A percentile compares a stretch with the other conserved stretches of the same genome.
Conservation (phyloP, 164 flowering plant species). For the Taxillus chinensis region DNA sequence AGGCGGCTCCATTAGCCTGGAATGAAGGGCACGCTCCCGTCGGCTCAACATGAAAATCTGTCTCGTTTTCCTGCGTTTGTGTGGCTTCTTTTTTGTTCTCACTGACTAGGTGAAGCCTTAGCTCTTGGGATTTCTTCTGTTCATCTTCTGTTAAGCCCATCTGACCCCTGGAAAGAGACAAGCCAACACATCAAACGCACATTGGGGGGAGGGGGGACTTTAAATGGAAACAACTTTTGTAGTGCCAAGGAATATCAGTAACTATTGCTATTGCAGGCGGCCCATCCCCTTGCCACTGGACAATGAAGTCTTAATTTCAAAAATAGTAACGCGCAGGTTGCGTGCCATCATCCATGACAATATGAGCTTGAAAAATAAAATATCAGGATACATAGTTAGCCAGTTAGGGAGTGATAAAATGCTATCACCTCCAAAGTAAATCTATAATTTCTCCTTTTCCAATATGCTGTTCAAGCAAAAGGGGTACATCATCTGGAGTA, state of each 20-base stretch:
- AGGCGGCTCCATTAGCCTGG: slow-evolving; percentile 34
- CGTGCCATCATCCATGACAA: too few relatives aligned
- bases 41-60: slow-evolving; percentile 19
- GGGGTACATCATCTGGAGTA: slow-evolving; percentile 70
- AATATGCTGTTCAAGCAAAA: slow-evolving; percentile 75
- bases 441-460: slow-evolving; percentile 68
- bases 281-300: too few relatives aligned
- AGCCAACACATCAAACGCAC: too few relatives aligned
- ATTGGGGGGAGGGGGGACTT: too few relatives aligned
- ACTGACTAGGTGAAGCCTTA: slow-evolving; percentile 35
- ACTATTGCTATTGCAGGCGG: too few relatives aligned
- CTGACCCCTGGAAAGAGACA: slow-evolving; percentile 58
- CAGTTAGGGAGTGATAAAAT: neutral
- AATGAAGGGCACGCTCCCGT: slow-evolving; percentile 31
- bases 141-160: slow-evolving; percentile 96
- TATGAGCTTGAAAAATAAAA: too few relatives aligned
- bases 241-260: too few relatives aligned
- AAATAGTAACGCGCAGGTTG: too few relatives aligned
- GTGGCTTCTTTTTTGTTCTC: slow-evolving; percentile 16
- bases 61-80: slow-evolving; percentile 11
- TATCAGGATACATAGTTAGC: too few relatives aligned
- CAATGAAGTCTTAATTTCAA: too few relatives aligned
- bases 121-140: slow-evolving; percentile 50
- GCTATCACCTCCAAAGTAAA: slow-evolving; percentile 63
- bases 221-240: too few relatives aligned